Evolutionary conservation across 129 eudicot genomes (phyloP).

Genomic region (Pulicaria dysenterica): DNA sequence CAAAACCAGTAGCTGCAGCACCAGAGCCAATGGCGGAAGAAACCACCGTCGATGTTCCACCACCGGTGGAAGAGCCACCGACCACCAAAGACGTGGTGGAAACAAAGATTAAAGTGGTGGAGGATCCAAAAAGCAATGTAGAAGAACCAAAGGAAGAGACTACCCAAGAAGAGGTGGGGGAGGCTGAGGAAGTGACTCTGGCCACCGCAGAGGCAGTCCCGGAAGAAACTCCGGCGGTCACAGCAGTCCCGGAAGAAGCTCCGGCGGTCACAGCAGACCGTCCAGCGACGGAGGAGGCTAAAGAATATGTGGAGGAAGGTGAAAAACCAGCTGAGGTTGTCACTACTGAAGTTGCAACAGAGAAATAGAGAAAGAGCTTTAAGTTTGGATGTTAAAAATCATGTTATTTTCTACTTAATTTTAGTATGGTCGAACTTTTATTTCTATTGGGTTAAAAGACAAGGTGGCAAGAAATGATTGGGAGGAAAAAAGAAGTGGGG

Average conservation of each 20-base stretch:
- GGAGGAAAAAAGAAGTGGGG: background rate
- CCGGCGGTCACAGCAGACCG: background rate
- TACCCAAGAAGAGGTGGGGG: slow-evolving; percentile 27
- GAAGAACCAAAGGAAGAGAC: slow-evolving; percentile 28
- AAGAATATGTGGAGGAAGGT: slow-evolving; percentile 26
- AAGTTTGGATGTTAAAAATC: background rate
- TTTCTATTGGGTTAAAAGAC: slow-evolving; percentile 25
- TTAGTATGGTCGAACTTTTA: slow-evolving; percentile 16
- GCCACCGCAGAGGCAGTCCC: background rate
- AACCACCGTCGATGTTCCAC: slow-evolving; percentile 24
- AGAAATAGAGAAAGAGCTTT: slow-evolving; percentile 23
- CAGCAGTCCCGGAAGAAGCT: background rate
- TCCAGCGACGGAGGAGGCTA: background rate
- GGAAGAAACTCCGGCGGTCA: slow-evolving; percentile 13
- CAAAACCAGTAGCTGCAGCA: slow-evolving; percentile 23
- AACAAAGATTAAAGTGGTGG: slow-evolving; percentile 26
- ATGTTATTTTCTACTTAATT: slow-evolving; percentile 25
- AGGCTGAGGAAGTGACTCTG: slow-evolving; percentile 3
- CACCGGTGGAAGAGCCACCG: slow-evolving; percentile 11
- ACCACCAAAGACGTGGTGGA: slow-evolving; percentile 6
- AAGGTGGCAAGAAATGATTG: slow-evolving; percentile 30
- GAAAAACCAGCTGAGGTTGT: slow-evolving; percentile 22
- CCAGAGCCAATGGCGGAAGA: slow-evolving; percentile 32
- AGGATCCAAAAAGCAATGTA: slow-evolving; percentile 20
- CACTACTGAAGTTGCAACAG: slow-evolving; percentile 27